Percentiles rank a stretch among this genome's conserved stretches.
phyloP scores from a whole-genome alignment of 2,329 filamentous ascomycete species.

The Neonectria hederae region DNA sequence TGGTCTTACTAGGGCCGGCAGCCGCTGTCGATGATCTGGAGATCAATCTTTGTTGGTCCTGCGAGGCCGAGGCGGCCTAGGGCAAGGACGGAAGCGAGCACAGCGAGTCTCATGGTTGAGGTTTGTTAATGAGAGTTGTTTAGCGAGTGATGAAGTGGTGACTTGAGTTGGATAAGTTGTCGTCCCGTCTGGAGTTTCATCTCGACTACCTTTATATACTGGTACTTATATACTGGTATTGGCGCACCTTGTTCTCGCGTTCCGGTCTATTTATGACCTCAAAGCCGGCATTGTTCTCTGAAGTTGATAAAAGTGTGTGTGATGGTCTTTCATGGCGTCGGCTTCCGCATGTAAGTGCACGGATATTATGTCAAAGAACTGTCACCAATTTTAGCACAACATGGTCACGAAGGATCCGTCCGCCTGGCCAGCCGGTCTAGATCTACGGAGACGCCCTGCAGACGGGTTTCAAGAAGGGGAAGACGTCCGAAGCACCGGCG shows the following conservation, averaged over 20 bases:
- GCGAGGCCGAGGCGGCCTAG: slow-evolving; percentile 2
- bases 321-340: neutral
- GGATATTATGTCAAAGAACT: neutral
- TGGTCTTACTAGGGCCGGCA: slow-evolving; percentile 24
- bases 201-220: neutral
- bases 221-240: no score
- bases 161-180: neutral
- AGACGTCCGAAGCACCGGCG: slow-evolving; percentile 12
- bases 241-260: no score
- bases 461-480: slow-evolving; percentile 24
- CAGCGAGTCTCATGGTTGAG: slow-evolving; percentile 25
- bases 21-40: slow-evolving; percentile 25
- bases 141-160: neutral
- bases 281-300: neutral
- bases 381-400: neutral
- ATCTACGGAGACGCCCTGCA: slow-evolving; percentile 9
- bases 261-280: neutral
- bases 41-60: slow-evolving; percentile 6
- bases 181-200: neutral
- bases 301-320: neutral
- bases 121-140: neutral
- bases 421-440: neutral
- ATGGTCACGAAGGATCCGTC: neutral
- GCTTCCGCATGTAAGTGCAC: neutral
- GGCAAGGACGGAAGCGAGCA: slow-evolving; percentile 6